phyloP scores from a whole-genome alignment of 371 early-diverging fungal species.

The Mortierella polycephala region DNA sequence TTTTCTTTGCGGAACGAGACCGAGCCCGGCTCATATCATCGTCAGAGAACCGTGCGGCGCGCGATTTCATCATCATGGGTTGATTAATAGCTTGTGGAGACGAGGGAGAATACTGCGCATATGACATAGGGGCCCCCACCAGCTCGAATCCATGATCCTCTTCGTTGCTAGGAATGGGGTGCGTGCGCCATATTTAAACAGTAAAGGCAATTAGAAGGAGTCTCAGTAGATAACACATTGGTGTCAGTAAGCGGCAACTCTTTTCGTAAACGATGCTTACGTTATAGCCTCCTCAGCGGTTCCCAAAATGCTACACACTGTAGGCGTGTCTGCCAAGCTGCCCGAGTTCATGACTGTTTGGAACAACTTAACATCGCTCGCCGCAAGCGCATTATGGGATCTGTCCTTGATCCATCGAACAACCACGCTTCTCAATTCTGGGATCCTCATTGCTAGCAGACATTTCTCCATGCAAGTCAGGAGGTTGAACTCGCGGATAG shows the following conservation, averaged over 20 bases:
- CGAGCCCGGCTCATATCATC: not conserved
- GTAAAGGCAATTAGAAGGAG: no score
- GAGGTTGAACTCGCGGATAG: constrained; percentile 49
- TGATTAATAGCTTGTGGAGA: not conserved
- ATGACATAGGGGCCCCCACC: no score
- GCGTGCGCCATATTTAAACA: no score
- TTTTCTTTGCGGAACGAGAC: constrained; percentile 1
- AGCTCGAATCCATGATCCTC: no score
- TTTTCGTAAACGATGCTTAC: not conserved
- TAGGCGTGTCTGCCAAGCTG: constrained; percentile 9
- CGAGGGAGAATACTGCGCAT: not conserved
- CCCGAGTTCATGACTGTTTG: constrained; percentile 47
- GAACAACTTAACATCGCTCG: constrained; percentile 33
- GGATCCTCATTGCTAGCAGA: constrained; percentile 57
- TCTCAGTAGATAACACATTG: no score
- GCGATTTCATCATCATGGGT: not conserved
- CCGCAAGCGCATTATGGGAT: constrained; percentile 14
- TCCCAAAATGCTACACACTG: not conserved
- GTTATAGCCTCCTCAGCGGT: not conserved
- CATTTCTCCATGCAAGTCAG: constrained; percentile 60
- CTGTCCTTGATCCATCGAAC: constrained; percentile 53
- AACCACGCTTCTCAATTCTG: constrained; percentile 41
- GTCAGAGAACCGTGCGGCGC: no score
- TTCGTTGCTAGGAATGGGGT: no score
- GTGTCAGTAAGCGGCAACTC: no score